These are phyloP conservation scores for Trichoderma gracile DNA, from an alignment of 2,329 filamentous ascomycete species.

Conservation along the genomic window DNA sequence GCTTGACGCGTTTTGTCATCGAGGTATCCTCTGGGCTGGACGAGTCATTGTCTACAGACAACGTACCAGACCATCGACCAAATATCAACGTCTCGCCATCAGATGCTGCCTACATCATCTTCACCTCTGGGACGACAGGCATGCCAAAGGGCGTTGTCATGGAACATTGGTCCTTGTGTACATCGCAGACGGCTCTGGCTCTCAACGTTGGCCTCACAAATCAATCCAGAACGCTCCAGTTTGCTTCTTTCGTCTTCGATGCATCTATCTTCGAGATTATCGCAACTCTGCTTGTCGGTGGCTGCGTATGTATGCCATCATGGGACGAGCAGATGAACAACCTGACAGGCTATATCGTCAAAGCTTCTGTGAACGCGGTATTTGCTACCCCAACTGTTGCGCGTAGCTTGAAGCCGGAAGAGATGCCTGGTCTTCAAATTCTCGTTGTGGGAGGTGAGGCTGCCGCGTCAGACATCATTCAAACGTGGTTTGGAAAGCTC, in stretches of 20 bases:
- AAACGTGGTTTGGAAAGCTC: background rate
- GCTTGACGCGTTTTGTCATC: background rate
- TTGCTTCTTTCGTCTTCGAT: slow-evolving; percentile 28
- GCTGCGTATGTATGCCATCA: slow-evolving; percentile 27
- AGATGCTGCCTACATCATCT: slow-evolving; percentile 16
- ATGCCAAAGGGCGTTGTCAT: slow-evolving; percentile 23
- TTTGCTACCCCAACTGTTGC: slow-evolving; percentile 15
- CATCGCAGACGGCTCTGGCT: background rate
- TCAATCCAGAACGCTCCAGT: slow-evolving; percentile 18
- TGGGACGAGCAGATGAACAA: slow-evolving; percentile 23
- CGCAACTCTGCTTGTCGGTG: slow-evolving; percentile 8
- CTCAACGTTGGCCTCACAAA: background rate
- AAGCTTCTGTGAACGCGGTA: background rate
- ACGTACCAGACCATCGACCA: background rate
- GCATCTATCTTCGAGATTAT: slow-evolving; percentile 25
- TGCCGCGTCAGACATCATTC: background rate
- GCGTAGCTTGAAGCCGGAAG: background rate
- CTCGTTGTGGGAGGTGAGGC: slow-evolving; percentile 18
- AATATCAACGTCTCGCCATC: background rate
- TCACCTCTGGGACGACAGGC: slow-evolving; percentile 24
- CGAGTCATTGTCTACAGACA: background rate
- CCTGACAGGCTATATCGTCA: background rate
- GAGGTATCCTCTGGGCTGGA: background rate
- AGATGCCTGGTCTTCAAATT: background rate
- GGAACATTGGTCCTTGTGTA: slow-evolving; percentile 2